Conservation (phyloP, 371 early-diverging fungal genomes). For the Rhizopus stolonifer region DNA sequence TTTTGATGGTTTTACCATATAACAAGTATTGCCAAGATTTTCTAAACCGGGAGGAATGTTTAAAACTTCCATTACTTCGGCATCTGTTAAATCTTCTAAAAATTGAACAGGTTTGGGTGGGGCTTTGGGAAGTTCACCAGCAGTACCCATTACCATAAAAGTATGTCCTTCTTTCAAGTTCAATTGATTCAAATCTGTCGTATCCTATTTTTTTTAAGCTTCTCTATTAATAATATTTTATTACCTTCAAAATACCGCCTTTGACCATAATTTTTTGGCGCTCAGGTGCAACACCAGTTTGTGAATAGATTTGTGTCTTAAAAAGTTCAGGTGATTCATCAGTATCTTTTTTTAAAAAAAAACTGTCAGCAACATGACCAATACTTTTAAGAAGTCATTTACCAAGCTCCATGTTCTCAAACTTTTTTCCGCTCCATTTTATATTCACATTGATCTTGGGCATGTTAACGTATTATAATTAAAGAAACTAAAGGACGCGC, state of each 20-base stretch:
- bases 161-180: slow-evolving; percentile 66
- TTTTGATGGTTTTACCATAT: slow-evolving; percentile 64
- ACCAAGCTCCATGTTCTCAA: slow-evolving; percentile 74
- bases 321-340: slow-evolving; percentile 79
- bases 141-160: slow-evolving; percentile 95
- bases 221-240: too few relatives aligned
- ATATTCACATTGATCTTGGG: slow-evolving; percentile 71
- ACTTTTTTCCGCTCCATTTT: slow-evolving; percentile 92
- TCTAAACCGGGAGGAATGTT: slow-evolving; percentile 87
- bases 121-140: slow-evolving; percentile 81
- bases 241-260: slow-evolving; percentile 92
- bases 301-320: slow-evolving; percentile 88
- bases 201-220: slow-evolving; percentile 55
- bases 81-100: slow-evolving; percentile 91
- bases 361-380: not conserved
- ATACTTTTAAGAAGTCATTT: slow-evolving; percentile 1
- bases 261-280: slow-evolving; percentile 93
- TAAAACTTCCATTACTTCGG: slow-evolving; percentile 78
- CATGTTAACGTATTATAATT: slow-evolving; percentile 19
- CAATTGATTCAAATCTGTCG: slow-evolving; percentile 66
- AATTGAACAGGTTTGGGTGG: slow-evolving; percentile 73
- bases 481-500: slow-evolving; percentile 14
- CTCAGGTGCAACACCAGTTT: slow-evolving; percentile 93
- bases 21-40: slow-evolving; percentile 98
- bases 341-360: slow-evolving; percentile 45